phyloP scores from a whole-genome alignment of 768 basidiomycete species.

The Boletus bicolor region DNA sequence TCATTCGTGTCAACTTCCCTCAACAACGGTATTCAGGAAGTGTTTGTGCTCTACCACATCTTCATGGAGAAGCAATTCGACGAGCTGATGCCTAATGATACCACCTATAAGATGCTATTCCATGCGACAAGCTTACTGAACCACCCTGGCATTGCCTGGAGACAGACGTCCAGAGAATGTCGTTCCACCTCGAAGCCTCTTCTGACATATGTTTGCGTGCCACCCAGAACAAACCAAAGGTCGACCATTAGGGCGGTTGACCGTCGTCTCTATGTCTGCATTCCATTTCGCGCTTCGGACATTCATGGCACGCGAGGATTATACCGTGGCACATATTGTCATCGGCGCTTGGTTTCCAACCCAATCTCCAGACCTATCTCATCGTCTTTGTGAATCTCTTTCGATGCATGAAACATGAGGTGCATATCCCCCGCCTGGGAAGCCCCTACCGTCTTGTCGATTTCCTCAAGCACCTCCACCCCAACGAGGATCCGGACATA shows the following conservation, averaged over 20 bases:
- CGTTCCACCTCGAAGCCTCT: conserved; percentile 41
- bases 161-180: conserved; percentile 21
- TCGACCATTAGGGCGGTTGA: conserved; percentile 17
- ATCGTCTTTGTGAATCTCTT: conserved; percentile 40
- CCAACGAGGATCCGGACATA: conserved; percentile 18
- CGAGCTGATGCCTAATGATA: conserved; percentile 37
- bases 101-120: conserved; percentile 47
- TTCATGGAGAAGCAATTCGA: conserved; percentile 34
- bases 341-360: conserved; percentile 31
- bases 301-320: conserved; percentile 45
- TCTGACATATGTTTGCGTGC: conserved; percentile 42
- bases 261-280: conserved; percentile 32
- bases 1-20: conserved; percentile 41
- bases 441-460: conserved; percentile 22
- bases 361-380: conserved; percentile 27
- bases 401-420: conserved; percentile 28
- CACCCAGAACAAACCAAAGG: conserved; percentile 26
- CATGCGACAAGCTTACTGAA: conserved; percentile 22
- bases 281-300: conserved; percentile 44
- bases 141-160: conserved; percentile 22
- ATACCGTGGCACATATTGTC: conserved; percentile 43
- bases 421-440: background rate
- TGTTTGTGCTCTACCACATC: conserved; percentile 43
- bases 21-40: conserved; percentile 31
- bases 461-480: conserved; percentile 20